Percentiles rank a stretch among this genome's conserved stretches.
phyloP scores from a whole-genome alignment of 441 rosid species.

The Brassica hybrid region DNA sequence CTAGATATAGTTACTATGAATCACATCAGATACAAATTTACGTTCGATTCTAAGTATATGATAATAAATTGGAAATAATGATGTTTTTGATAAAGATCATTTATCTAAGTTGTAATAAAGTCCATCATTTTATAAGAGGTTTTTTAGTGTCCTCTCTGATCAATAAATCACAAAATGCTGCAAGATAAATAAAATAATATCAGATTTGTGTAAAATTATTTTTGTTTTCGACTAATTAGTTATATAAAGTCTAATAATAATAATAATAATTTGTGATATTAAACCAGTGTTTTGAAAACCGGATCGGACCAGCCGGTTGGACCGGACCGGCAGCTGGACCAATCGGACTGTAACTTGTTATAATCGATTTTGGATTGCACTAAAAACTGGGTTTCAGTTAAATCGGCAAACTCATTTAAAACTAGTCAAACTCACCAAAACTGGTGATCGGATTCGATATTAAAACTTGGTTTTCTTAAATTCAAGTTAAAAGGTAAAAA shows the following conservation, averaged over 20 bases:
- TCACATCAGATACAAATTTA: background rate
- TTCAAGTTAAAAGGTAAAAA: background rate
- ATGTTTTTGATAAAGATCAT: background rate
- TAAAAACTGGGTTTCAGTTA: background rate
- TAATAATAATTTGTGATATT: too few species aligned
- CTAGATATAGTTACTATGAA: background rate
- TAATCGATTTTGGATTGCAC: background rate
- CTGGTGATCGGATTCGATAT: background rate
- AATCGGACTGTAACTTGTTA: background rate
- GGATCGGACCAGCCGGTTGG: background rate
- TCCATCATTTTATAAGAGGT: background rate
- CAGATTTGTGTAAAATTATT: background rate
- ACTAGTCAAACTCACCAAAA: background rate
- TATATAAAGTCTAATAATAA: background rate
- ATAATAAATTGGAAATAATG: background rate
- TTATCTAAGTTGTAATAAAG: background rate
- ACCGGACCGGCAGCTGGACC: background rate
- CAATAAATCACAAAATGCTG: background rate
- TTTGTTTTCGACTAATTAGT: background rate
- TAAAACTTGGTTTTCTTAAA: background rate
- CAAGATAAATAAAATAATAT: background rate
- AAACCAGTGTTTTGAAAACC: background rate
- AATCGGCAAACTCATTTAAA: background rate
- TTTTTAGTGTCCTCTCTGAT: background rate
- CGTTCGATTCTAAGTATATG: too few species aligned